Conservation (phyloP, 176 grass and related monocot species). For the Cymbopogon citratus region DNA sequence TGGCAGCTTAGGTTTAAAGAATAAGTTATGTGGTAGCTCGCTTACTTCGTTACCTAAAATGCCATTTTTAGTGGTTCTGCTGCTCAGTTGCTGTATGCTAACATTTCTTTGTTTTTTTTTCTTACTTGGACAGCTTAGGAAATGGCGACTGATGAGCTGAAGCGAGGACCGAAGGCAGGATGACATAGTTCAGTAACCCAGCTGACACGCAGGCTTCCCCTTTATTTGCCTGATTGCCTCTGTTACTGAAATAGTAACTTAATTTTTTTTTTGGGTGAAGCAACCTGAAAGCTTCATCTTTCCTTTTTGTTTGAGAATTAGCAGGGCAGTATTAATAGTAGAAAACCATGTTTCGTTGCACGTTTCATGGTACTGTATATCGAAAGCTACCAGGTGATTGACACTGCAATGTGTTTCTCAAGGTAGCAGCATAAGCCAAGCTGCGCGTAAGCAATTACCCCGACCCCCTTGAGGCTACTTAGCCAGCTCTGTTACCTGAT, state of each 20-base stretch:
- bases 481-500: no score
- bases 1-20: neutral
- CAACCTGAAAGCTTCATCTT: slow-evolving; percentile 17
- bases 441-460: no score
- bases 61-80: neutral
- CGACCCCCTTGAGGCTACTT: no score
- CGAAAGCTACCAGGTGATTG: no score
- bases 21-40: neutral
- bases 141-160: slow-evolving; percentile 8
- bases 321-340: neutral
- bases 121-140: slow-evolving; percentile 28
- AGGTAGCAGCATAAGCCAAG: no score
- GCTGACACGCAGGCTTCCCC: slow-evolving; percentile 22
- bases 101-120: neutral
- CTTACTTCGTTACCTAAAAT: slow-evolving; percentile 3
- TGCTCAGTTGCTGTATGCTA: neutral
- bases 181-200: slow-evolving; percentile 36
- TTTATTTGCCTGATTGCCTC: slow-evolving; percentile 19
- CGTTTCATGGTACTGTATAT: neutral
- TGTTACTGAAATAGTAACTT: neutral
- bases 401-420: no score
- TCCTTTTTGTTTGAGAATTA: neutral
- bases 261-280: slow-evolving; percentile 10
- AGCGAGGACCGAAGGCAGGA: slow-evolving; percentile 1
- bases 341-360: slow-evolving; percentile 13